A percentile compares a stretch with the other conserved stretches of the same genome.
Evolutionary conservation across 495 filamentous ascomycete species (phyloP).

Genomic region (Cairneyella variabilis): DNA sequence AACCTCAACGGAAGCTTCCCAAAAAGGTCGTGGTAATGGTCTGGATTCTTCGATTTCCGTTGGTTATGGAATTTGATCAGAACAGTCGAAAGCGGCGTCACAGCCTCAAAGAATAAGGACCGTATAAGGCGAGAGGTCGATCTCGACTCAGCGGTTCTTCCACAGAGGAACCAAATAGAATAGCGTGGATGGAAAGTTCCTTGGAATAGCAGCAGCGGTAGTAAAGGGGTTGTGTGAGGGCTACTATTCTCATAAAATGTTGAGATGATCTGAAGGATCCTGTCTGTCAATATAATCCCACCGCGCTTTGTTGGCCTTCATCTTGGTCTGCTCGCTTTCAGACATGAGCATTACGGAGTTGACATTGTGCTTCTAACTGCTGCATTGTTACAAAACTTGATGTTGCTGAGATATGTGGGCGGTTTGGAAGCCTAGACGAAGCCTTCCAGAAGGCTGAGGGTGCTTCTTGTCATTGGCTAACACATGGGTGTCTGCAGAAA

Average conservation of each 20-base stretch:
- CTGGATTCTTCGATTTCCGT: too few relatives aligned
- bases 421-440: background rate
- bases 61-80: background rate
- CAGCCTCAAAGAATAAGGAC: background rate
- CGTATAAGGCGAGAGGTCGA: background rate
- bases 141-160: too few relatives aligned
- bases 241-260: too few relatives aligned
- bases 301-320: conserved; percentile 4
- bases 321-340: background rate
- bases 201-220: too few relatives aligned
- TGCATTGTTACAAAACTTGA: too few relatives aligned
- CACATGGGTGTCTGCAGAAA: conserved; percentile 15
- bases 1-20: background rate
- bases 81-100: background rate
- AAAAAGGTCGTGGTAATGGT: too few relatives aligned
- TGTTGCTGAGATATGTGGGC: too few relatives aligned
- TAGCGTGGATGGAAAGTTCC: too few relatives aligned
- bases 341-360: background rate
- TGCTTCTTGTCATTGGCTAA: background rate
- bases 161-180: too few relatives aligned
- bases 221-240: too few relatives aligned
- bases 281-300: background rate
- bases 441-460: background rate
- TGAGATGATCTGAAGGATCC: too few relatives aligned
- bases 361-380: background rate